phyloP scores from a whole-genome alignment of 2,329 filamentous ascomycete species.

The Xylariales sp. region DNA sequence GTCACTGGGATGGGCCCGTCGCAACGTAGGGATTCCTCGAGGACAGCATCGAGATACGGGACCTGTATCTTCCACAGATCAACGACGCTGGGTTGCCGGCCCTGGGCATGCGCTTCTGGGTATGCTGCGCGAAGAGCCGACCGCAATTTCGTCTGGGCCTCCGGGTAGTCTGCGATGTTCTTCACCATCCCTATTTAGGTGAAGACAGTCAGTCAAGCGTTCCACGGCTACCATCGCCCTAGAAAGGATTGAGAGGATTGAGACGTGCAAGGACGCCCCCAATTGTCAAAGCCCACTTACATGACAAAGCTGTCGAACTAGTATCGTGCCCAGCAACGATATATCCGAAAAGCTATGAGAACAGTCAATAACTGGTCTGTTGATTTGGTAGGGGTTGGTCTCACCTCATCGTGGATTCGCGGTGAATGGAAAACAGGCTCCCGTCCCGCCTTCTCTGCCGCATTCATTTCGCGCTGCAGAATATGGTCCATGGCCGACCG shows the following conservation, averaged over 20 bases:
- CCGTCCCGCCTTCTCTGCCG: conserved; percentile 48
- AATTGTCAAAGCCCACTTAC: conserved; percentile 33
- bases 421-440: conserved; percentile 47
- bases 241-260: not conserved
- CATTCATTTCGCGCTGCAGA: conserved; percentile 49
- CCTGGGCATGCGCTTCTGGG: conserved; percentile 23
- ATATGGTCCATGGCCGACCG: conserved; percentile 50
- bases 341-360: conserved; percentile 44
- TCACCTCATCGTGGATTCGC: conserved; percentile 50
- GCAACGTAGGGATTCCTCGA: conserved; percentile 80
- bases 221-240: not conserved
- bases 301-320: conserved; percentile 34
- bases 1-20: conserved; percentile 79
- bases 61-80: conserved; percentile 52
- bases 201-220: not conserved
- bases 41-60: conserved; percentile 83
- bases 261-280: no score
- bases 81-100: conserved; percentile 30
- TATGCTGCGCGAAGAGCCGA: conserved; percentile 33
- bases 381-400: not conserved
- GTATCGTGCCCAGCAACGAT: conserved; percentile 48
- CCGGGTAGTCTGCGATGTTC: conserved; percentile 33
- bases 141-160: conserved; percentile 34
- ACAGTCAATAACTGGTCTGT: not conserved
- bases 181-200: conserved; percentile 37